Conservation (phyloP, 768 basidiomycete species). For the Suillus occidentalis region DNA sequence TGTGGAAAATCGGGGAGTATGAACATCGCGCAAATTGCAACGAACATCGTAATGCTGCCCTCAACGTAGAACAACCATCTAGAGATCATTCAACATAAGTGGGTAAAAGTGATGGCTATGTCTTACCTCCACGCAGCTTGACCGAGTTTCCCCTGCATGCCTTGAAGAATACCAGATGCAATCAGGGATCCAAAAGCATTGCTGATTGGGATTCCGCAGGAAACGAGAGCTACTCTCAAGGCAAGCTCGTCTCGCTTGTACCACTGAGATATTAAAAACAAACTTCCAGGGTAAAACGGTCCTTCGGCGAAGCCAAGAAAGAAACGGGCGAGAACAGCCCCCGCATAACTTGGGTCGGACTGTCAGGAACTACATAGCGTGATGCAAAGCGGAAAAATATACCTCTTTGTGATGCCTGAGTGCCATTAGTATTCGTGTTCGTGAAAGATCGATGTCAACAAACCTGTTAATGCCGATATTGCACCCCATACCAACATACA, state of each 20-base stretch:
- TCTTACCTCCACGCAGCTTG: constrained; percentile 41
- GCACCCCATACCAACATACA: too few relatives aligned
- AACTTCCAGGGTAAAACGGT: constrained; percentile 28
- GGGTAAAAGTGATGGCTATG: constrained; percentile 1
- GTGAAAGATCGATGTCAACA: too few relatives aligned
- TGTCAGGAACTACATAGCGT: not conserved
- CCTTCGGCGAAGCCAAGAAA: constrained; percentile 41
- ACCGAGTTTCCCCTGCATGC: constrained; percentile 42
- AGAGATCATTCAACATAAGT: not conserved
- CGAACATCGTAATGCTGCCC: constrained; percentile 31
- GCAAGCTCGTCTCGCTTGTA: constrained; percentile 41
- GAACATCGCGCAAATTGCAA: constrained; percentile 35
- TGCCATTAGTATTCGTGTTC: too few relatives aligned
- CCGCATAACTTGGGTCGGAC: constrained; percentile 10
- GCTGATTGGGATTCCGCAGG: constrained; percentile 39
- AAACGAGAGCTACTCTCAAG: constrained; percentile 34
- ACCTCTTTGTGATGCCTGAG: too few relatives aligned
- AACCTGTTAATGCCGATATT: too few relatives aligned
- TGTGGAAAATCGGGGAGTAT: constrained; percentile 41
- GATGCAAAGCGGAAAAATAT: too few relatives aligned
- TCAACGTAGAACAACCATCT: constrained; percentile 30
- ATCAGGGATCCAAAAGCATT: constrained; percentile 49
- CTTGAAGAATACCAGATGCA: constrained; percentile 42
- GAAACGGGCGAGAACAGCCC: constrained; percentile 38
- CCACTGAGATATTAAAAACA: constrained; percentile 39